A percentile compares a stretch with the other conserved stretches of the same genome.
Conservation (phyloP, 495 filamentous ascomycete genomes). For the Aspergillus coremiiformis region DNA sequence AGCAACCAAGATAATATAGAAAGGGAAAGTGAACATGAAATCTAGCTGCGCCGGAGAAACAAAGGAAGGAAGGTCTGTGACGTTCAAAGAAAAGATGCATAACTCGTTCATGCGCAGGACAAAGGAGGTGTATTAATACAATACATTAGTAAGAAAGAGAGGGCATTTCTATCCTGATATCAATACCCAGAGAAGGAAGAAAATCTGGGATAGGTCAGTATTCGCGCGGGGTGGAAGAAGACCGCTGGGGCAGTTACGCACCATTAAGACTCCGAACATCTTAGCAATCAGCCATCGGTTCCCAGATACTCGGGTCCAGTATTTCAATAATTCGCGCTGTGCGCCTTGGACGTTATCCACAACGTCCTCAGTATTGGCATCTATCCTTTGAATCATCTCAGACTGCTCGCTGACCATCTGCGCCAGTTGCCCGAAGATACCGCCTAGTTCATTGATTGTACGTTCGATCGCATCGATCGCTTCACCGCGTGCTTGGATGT, state of each 20-base stretch:
- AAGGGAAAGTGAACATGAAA: not conserved
- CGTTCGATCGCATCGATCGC: constrained; percentile 95
- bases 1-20: not conserved
- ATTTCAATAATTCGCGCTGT: constrained; percentile 87
- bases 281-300: constrained; percentile 97
- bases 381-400: constrained; percentile 87
- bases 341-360: constrained; percentile 97
- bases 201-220: constrained; percentile 35
- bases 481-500: constrained; percentile 88
- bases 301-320: constrained; percentile 86
- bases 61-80: not conserved
- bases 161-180: constrained; percentile 42
- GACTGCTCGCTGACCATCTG: constrained; percentile 96
- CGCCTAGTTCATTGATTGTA: constrained; percentile 88
- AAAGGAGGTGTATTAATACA: constrained; percentile 34
- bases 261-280: constrained; percentile 92
- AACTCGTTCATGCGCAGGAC: constrained; percentile 13
- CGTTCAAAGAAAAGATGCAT: not conserved
- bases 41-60: constrained; percentile 6
- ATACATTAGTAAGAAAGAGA: constrained; percentile 18
- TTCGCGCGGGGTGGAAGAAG: not conserved
- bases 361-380: constrained; percentile 92
- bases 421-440: constrained; percentile 94
- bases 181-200: constrained; percentile 55
- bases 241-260: constrained; percentile 29